Evolutionary conservation across 1,284 basidiomycete genomes (phyloP).

Genomic region (Takashimella koratensis): DNA sequence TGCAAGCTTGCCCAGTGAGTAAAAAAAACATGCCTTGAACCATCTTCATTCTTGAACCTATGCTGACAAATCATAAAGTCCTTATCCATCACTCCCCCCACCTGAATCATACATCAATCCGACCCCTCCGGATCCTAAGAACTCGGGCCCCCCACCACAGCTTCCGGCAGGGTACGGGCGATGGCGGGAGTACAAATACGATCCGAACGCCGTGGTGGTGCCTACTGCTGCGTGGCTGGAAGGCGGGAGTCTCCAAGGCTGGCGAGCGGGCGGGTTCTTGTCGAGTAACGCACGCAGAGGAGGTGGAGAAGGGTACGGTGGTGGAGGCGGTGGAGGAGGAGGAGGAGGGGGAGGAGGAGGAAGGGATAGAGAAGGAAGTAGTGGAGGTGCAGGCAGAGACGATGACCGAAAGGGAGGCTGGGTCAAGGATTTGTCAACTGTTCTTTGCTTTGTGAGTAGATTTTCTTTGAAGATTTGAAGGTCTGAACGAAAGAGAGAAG

Average conservation of each 20-base stretch:
- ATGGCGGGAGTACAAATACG: constrained; percentile 73
- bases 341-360: constrained; percentile 24
- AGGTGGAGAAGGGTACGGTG: constrained; percentile 43
- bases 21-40: background rate
- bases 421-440: constrained; percentile 63
- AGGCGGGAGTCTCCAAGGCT: constrained; percentile 37
- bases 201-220: constrained; percentile 54
- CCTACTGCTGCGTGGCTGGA: constrained; percentile 42
- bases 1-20: constrained; percentile 89
- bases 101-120: constrained; percentile 76
- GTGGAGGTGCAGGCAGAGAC: constrained; percentile 44
- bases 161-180: constrained; percentile 63
- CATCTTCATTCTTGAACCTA: too few relatives aligned
- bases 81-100: constrained; percentile 53
- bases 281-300: constrained; percentile 32
- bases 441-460: constrained; percentile 81
- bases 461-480: too few relatives aligned
- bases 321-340: constrained; percentile 14
- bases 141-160: constrained; percentile 81
- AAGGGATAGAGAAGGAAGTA: constrained; percentile 1
- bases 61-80: constrained; percentile 16
- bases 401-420: constrained; percentile 28
- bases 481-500: too few relatives aligned
- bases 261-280: constrained; percentile 40
- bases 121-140: constrained; percentile 66